phyloP scores from a whole-genome alignment of 225 moss, liverwort and hornwort species.

The Thuidium tamariscinum region DNA sequence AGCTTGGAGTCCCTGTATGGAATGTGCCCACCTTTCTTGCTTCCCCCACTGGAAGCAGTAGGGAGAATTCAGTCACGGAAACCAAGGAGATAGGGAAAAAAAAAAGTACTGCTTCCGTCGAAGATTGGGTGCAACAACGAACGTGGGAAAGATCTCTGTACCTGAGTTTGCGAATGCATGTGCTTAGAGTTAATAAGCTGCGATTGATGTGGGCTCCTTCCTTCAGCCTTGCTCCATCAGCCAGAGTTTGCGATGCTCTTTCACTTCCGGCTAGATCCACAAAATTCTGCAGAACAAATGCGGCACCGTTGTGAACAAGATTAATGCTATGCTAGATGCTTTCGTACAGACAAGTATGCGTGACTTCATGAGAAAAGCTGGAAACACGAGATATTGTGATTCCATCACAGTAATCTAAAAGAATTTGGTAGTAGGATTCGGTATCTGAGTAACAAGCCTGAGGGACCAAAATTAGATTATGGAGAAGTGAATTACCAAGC shows the following conservation, averaged over 20 bases:
- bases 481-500: conserved; percentile 36
- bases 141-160: background rate
- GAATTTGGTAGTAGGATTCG: background rate
- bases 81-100: background rate
- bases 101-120: background rate
- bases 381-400: background rate
- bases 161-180: conserved; percentile 97
- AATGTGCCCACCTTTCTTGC: conserved; percentile 76
- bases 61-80: background rate
- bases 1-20: conserved; percentile 98
- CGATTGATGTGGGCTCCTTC: conserved; percentile 98
- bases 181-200: conserved; percentile 87
- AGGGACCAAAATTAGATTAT: background rate
- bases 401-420: background rate
- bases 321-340: background rate
- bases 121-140: background rate
- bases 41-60: conserved; percentile 47
- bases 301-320: background rate
- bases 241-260: conserved; percentile 87
- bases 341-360: too few relatives aligned
- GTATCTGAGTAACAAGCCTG: background rate
- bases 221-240: conserved; percentile 84
- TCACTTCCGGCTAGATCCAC: conserved; percentile 98
- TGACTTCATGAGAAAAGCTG: background rate
- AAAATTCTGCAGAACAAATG: conserved; percentile 52